Evolutionary conservation across 805 yeast genomes (phyloP), one percentile per base, ranked within the genome.

Genomic region (Candida oleophila): DNA sequence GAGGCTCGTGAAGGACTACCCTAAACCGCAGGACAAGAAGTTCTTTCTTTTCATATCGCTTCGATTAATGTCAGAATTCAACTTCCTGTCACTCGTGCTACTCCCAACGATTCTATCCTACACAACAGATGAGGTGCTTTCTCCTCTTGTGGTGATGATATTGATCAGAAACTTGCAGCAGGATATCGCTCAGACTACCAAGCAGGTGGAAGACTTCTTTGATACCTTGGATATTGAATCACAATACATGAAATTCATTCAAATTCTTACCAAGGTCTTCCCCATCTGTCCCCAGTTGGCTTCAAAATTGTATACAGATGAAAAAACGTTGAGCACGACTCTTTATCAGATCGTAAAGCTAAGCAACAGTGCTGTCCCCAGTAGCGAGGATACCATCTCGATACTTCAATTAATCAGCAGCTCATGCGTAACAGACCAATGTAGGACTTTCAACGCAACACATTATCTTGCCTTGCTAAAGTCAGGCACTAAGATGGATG

Each of bases 381-480:
- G 14, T 9, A 39, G 4, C n/a, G 37, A 5, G 12, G 34, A 8
- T 12, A 37, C 30, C 8, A 21, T 20, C 30, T 15, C 35, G n/a
- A 42, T 16, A 8, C 28, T 19, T 19, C 37, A 19, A 14, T 44
- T 64, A 11, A 55, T 68, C 2, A 55, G 61, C 30, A 53, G 60
- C 22, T 65, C 82, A 0, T 79, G 85, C 52, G 68, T 80, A 20
- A 76, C 74, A 45, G 83, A 81, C 35, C 56, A 63, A 1, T 69
- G 81, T 28, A 71, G 87, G 46, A 62, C 59, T n/a, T 64, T 66
- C 36, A 76, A 80, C 37, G 65, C 78, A 1, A 66, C 71, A 18
- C 66, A 71, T 40, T 83, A 77, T 58, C 49, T 72, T 33, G 56
- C 62, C 3, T 54, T 77, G 0, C 56, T 82, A 19, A 60, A 74